phyloP scores from a whole-genome alignment of 2,329 filamentous ascomycete species.

The Polytolypa hystricis region DNA sequence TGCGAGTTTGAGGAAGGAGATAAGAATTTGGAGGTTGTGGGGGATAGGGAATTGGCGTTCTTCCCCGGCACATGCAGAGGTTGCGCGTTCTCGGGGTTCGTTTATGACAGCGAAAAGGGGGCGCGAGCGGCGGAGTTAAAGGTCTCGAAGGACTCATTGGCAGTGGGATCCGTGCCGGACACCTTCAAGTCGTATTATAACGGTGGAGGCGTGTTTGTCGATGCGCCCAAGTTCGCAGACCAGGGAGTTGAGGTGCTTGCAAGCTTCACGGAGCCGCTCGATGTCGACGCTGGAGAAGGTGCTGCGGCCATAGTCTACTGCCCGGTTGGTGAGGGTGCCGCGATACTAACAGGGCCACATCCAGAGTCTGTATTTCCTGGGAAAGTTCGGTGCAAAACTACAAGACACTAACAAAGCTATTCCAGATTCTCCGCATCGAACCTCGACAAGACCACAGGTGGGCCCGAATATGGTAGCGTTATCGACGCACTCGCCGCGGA shows the following conservation, averaged over 20 bases:
- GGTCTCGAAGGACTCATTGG: slow-evolving; percentile 51
- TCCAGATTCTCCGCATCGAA: slow-evolving; percentile 74
- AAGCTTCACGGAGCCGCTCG: slow-evolving; percentile 61
- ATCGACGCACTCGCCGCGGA: slow-evolving; percentile 57
- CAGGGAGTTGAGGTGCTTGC: slow-evolving; percentile 71
- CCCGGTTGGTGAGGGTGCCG: slow-evolving; percentile 68
- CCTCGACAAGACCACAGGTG: slow-evolving; percentile 54
- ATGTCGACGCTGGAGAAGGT: slow-evolving; percentile 62
- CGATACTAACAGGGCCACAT: slow-evolving; percentile 75
- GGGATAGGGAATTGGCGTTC: slow-evolving; percentile 73
- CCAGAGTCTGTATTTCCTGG: slow-evolving; percentile 57
- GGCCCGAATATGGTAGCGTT: slow-evolving; percentile 59
- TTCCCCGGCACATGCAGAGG: slow-evolving; percentile 80
- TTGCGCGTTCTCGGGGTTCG: slow-evolving; percentile 77
- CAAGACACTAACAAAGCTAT: slow-evolving; percentile 16
- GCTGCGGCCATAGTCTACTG: slow-evolving; percentile 75
- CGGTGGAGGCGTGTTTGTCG: slow-evolving; percentile 85
- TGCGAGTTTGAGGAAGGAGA: slow-evolving; percentile 93
- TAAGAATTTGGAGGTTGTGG: slow-evolving; percentile 69
- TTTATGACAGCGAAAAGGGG: slow-evolving; percentile 78
- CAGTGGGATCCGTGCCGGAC: slow-evolving; percentile 43
- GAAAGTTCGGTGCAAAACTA: slow-evolving; percentile 12
- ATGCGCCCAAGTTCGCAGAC: slow-evolving; percentile 51
- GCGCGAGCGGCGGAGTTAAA: slow-evolving; percentile 60
- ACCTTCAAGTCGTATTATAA: slow-evolving; percentile 78